Evolutionary conservation across 2,329 filamentous ascomycete species (phyloP).

Genomic region (Trichophyton simii): DNA sequence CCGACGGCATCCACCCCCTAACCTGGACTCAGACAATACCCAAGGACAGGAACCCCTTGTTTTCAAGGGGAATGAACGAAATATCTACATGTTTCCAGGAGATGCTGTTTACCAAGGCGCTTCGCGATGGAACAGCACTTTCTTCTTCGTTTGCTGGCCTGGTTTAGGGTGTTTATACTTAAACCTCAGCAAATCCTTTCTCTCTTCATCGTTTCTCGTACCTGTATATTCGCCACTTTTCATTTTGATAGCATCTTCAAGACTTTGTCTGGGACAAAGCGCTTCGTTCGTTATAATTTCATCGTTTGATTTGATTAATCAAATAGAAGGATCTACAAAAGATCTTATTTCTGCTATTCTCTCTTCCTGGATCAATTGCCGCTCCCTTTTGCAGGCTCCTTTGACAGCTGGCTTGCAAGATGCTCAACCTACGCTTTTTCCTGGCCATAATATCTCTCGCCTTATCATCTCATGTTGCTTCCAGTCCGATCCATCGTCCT

Average conservation of each 20-base stretch:
- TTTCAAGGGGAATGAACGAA: background rate
- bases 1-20: background rate
- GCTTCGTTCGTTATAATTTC: background rate
- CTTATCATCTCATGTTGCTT: background rate
- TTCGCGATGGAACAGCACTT: background rate
- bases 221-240: background rate
- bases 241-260: background rate
- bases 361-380: background rate
- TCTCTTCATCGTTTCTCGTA: background rate
- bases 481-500: conserved; percentile 6
- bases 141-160: background rate
- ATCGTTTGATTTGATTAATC: background rate
- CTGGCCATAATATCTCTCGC: background rate
- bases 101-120: background rate
- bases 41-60: background rate
- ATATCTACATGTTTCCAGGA: background rate
- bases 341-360: background rate
- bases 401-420: background rate
- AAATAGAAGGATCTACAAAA: background rate
- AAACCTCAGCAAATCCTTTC: background rate
- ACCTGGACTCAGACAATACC: background rate
- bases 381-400: background rate
- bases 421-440: conserved; percentile 2
- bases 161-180: background rate
- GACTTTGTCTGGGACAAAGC: background rate